Evolutionary conservation across 2,329 filamentous ascomycete species (phyloP).

Genomic region (Fusarium veterinarium): DNA sequence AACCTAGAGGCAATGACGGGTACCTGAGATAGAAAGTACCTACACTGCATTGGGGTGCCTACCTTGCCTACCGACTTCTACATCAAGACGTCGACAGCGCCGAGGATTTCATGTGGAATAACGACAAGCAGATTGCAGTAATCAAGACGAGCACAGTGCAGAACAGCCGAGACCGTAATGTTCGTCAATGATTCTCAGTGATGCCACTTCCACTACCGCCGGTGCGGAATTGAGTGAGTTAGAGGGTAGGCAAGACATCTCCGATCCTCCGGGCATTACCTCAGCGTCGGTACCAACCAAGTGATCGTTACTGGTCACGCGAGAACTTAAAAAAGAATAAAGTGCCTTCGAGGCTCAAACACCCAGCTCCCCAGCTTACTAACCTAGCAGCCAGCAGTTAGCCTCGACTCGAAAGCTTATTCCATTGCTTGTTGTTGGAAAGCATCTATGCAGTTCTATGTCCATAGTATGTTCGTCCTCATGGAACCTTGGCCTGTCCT

Average conservation of each 20-base stretch:
- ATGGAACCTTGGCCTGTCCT: background rate
- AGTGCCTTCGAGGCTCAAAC: background rate
- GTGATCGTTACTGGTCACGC: constrained; percentile 1
- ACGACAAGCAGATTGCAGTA: background rate
- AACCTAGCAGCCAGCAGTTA: background rate
- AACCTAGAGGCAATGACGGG: background rate
- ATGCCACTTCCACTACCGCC: background rate
- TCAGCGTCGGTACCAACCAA: background rate
- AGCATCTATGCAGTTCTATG: background rate
- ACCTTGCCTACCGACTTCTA: background rate
- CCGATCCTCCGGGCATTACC: background rate
- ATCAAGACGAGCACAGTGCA: background rate
- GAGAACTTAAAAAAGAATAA: background rate
- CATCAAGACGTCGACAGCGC: background rate
- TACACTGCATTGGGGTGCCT: background rate
- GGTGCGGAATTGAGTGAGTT: background rate
- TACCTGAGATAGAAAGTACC: background rate
- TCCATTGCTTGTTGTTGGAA: background rate
- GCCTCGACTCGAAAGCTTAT: background rate
- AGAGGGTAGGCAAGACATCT: constrained; percentile 6
- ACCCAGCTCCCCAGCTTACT: background rate
- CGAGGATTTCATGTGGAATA: background rate
- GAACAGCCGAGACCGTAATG: background rate
- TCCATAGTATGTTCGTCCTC: background rate
- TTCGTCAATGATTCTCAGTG: background rate